Percentiles rank a stretch among this genome's conserved stretches.
phyloP scores from a whole-genome alignment of 164 flowering plant species.

The Vitis vinifera region ASM3070453v1 NC_081808.1:4709001-4709500 shows the following conservation, averaged over 20 bases:
- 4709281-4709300: not conserved
- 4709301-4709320: not conserved
- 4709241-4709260: too few species aligned
- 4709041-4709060: too few species aligned
- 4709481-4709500: too few species aligned
- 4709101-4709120: too few species aligned
- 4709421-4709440: not conserved
- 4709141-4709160: not conserved
- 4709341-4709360: not conserved
- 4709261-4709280: too few species aligned
- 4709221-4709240: too few species aligned
- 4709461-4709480: too few species aligned
- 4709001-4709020: not conserved
- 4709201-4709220: too few species aligned
- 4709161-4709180: not conserved
- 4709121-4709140: not conserved
- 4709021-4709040: not conserved
- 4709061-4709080: too few species aligned
- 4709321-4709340: not conserved
- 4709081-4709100: too few species aligned
- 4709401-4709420: not conserved
- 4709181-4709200: not conserved
- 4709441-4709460: constrained; percentile 5
- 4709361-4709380: not conserved
- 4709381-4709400: not conserved